Conservation (phyloP, 306 rosid genomes). For the Myrica gale region DNA sequence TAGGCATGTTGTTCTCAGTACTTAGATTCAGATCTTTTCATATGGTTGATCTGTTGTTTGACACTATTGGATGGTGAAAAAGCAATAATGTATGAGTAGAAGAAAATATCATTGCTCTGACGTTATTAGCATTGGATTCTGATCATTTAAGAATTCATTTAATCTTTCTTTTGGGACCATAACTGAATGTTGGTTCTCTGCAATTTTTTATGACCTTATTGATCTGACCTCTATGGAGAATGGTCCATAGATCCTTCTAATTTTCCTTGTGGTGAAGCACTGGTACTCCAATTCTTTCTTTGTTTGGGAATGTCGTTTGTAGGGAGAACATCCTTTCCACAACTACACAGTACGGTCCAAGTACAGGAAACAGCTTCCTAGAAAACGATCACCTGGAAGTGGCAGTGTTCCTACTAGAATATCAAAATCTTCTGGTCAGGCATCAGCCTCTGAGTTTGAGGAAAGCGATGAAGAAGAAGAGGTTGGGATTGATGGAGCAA, state of each 20-base stretch:
- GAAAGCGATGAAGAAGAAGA: slow-evolving; percentile 54
- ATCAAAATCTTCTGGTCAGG: slow-evolving; percentile 18
- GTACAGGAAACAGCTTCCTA: slow-evolving; percentile 53
- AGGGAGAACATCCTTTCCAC: slow-evolving; percentile 94
- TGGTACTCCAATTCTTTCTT: slow-evolving; percentile 13
- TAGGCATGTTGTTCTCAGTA: slow-evolving; percentile 11
- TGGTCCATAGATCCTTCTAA: neutral
- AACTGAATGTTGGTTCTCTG: neutral
- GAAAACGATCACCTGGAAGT: slow-evolving; percentile 33
- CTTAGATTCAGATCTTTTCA: neutral
- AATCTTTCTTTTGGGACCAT: neutral
- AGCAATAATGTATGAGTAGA: neutral
- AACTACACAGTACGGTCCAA: slow-evolving; percentile 78
- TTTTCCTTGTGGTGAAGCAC: slow-evolving; percentile 25
- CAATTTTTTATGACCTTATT: slow-evolving; percentile 4
- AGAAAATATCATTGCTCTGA: neutral
- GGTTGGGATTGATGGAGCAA: slow-evolving; percentile 22
- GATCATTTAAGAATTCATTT: neutral
- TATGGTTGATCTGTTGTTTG: neutral
- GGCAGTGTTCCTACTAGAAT: slow-evolving; percentile 21
- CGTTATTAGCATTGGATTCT: neutral
- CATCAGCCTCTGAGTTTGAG: slow-evolving; percentile 44
- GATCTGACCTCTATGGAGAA: slow-evolving; percentile 15
- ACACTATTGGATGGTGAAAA: neutral
- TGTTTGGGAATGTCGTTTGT: slow-evolving; percentile 22